These are phyloP conservation scores for Parathielavia hyrcaniae DNA, from an alignment of 495 filamentous ascomycete species.

Conservation along the genomic window DNA sequence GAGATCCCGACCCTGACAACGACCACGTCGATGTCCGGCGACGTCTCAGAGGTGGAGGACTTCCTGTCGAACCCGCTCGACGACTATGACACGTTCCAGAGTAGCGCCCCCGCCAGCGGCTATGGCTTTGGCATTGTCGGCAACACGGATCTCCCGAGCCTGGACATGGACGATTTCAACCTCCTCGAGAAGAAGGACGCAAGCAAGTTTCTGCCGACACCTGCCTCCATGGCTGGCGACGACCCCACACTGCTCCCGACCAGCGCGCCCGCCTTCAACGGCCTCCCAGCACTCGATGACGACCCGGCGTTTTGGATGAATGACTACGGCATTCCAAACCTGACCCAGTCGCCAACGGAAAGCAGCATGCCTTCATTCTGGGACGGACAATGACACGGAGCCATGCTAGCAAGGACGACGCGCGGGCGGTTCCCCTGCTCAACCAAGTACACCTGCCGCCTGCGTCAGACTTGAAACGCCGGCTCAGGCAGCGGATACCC, in stretches of 20 bases:
- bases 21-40: conserved; percentile 65
- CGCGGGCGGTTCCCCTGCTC: conserved; percentile 13
- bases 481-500: conserved; percentile 4
- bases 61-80: conserved; percentile 51
- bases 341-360: conserved; percentile 32
- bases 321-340: conserved; percentile 25
- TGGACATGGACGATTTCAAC: conserved; percentile 53
- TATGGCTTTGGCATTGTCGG: conserved; percentile 51
- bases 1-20: conserved; percentile 49
- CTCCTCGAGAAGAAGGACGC: conserved; percentile 49
- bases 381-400: conserved; percentile 28
- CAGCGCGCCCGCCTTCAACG: conserved; percentile 17
- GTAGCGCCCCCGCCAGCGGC: conserved; percentile 40
- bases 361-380: conserved; percentile 27
- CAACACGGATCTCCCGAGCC: conserved; percentile 47
- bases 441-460: conserved; percentile 9
- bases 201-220: conserved; percentile 38
- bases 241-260: conserved; percentile 29
- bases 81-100: conserved; percentile 49
- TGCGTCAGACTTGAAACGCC: not conserved
- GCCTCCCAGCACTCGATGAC: conserved; percentile 29
- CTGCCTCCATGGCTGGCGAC: conserved; percentile 33
- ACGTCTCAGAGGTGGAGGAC: conserved; percentile 70
- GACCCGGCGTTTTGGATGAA: conserved; percentile 32
- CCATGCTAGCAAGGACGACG: not conserved